Conservation (phyloP, 768 basidiomycete species). For the Boletus subparvulus region DNA sequence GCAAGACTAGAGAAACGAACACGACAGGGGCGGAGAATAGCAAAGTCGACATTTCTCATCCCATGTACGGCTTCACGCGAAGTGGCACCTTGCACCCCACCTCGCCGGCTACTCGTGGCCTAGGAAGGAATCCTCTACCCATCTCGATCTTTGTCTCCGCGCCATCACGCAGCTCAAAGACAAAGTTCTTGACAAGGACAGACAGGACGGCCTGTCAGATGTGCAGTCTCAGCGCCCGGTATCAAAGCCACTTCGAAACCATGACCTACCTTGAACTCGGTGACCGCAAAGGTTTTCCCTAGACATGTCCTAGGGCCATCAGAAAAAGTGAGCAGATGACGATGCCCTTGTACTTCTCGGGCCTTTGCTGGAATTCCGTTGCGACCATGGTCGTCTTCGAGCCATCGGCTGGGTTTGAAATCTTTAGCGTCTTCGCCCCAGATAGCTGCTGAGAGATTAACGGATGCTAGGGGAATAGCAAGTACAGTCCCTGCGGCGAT, state of each 20-base stretch:
- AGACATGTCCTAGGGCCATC: conserved; percentile 53
- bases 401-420: conserved; percentile 67
- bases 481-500: conserved; percentile 50
- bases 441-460: conserved; percentile 49
- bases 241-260: not conserved
- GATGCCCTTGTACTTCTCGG: conserved; percentile 47
- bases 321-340: conserved; percentile 50
- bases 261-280: conserved; percentile 33
- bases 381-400: conserved; percentile 26
- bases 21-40: too few relatives aligned
- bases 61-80: conserved; percentile 17
- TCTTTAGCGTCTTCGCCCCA: conserved; percentile 63
- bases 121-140: conserved; percentile 11
- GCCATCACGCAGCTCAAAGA: conserved; percentile 38
- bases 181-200: conserved; percentile 44
- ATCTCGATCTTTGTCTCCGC: conserved; percentile 23
- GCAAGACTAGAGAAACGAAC: too few relatives aligned
- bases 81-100: conserved; percentile 28
- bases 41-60: too few relatives aligned
- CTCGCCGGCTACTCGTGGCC: conserved; percentile 19
- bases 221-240: too few relatives aligned
- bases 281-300: conserved; percentile 49
- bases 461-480: conserved; percentile 40
- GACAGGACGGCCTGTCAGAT: conserved; percentile 39
- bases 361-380: conserved; percentile 29